These are phyloP conservation scores for Tremella yokohamensis DNA, from an alignment of 768 basidiomycete species.

Conservation along the genomic window DNA sequence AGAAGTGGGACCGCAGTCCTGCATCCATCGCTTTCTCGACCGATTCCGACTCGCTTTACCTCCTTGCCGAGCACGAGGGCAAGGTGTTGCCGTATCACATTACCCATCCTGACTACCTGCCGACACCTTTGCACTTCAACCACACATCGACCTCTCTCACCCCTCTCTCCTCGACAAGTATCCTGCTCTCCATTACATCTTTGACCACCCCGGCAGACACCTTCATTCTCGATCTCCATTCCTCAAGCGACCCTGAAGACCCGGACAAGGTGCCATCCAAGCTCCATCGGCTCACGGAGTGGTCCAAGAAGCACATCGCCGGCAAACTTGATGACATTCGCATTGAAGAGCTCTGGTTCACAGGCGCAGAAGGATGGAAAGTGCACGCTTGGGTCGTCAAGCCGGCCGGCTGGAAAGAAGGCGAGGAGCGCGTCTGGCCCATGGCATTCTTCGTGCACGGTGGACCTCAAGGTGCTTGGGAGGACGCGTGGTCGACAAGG, in stretches of 20 bases:
- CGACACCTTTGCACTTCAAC: constrained; percentile 40
- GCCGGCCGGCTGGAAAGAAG: constrained; percentile 69
- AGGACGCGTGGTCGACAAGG: constrained; percentile 78
- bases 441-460: constrained; percentile 65
- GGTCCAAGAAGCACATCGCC: constrained; percentile 59
- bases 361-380: constrained; percentile 67
- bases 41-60: constrained; percentile 66
- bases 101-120: constrained; percentile 30
- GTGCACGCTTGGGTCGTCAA: constrained; percentile 84
- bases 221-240: constrained; percentile 58
- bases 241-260: constrained; percentile 50
- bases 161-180: constrained; percentile 59
- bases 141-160: constrained; percentile 54
- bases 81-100: constrained; percentile 54
- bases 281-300: constrained; percentile 62
- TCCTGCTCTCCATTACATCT: constrained; percentile 71
- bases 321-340: constrained; percentile 39
- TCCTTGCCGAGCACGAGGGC: constrained; percentile 74
- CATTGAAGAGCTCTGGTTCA: constrained; percentile 81
- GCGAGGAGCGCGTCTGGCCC: constrained; percentile 24
- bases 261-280: constrained; percentile 29
- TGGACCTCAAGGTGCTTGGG: constrained; percentile 65
- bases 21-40: constrained; percentile 62
- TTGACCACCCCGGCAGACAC: constrained; percentile 76
- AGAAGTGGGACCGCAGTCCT: constrained; percentile 81